Base-by-base conservation (phyloP, 1,139 yeast genomes). In the Scheffersomyces quercinus region DNA sequence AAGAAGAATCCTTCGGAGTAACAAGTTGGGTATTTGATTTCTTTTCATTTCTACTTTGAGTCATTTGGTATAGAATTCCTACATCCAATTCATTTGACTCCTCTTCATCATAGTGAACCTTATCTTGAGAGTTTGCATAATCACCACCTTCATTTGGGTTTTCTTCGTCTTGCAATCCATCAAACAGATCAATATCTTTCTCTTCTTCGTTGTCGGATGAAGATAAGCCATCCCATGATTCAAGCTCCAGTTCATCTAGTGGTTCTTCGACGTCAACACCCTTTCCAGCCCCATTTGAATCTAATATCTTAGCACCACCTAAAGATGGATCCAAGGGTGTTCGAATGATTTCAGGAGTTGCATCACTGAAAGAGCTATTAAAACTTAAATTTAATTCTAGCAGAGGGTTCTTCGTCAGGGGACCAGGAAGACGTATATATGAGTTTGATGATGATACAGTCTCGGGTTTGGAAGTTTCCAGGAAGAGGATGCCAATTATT, bases 51-150 rank as follows among this genome's bases (percentile, higher is more conserved):
- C 20, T n/a, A 12, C 11, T 39, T 26, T 13, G 37, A 8, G 29
- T 40, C 5, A 34, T 36, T 15, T 43, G 28, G 26, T 7, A 3
- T 20, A 34, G 36, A 45, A 52, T 33, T n/a, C 41, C 44, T 31
- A 43, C 47, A 35, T 52, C 56, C n/a, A 49, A 20, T 24, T 49
- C 52, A n/a, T 46, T 39, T 2, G 30, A 31, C 14, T 48, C 51
- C 7, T 46, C 42, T n/a, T 28, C 41, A 13, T 42, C 28, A 14
- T 13, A 13, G 14, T 12, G 29, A 13, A n/a, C 12, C 29, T 15
- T 40, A 14, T 44, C 49, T 29, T 50, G 56, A 11, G 47, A 56
- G 12, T 49, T 55, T 2, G 53, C 47, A 9, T 51, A 55, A 9
- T 43, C 44, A 4, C 50, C 56, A 9, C 46, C 52, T 15, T 39